Evolutionary conservation across 2,329 filamentous ascomycete species (phyloP), one percentile per base, ranked within the genome.

Genomic region (Hymenoscyphus fraxineus): DNA sequence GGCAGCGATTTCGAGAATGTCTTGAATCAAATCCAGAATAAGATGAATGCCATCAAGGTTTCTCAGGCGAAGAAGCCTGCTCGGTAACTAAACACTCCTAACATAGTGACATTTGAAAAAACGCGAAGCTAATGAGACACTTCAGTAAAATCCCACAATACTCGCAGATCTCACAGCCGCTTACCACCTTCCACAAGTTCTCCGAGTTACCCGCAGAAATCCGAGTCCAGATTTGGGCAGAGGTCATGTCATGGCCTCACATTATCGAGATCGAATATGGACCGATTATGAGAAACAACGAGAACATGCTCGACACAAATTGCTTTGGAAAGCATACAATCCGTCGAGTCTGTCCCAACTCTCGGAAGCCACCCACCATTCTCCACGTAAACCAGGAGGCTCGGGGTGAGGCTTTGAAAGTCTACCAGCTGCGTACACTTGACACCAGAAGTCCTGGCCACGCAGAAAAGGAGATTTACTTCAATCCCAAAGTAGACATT

Each of bases 401-500:
- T 19, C 58, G 58, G 9, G 35, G 40, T 12, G 32, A 60, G 19
- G 62, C 57, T 2, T 15, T 35, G 58, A 56, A 47, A 35, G 47
- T 60, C 9, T 57, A 64, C 35, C n/a, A 60, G 38, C 31, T 31
- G 9, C 13, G 32, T 2, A 41, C 39, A 7, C 60, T 64, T 32
- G 62, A 60, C n/a, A 41, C 27, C 16, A 22, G 13, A n/a, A 56
- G 35, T 12, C 10, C 13, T 2, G 13, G 22, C 13, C 15, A 19
- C n/a, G 44, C 16, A 54, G 39, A 27, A 13, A 51, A 27, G n/a
- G 22, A 39, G 5, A 61, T 65, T 27, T 67, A 61, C 35, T 67
- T 41, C 27, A 65, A 67, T 15, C 58, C 63, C 1, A 15, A 39
- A 47, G 55, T 39, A 15, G 65, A 65, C 32, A 61, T 64, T 27